Conservation (phyloP, 2,329 filamentous ascomycete species). For the Sphaerulina vaccinii region DNA sequence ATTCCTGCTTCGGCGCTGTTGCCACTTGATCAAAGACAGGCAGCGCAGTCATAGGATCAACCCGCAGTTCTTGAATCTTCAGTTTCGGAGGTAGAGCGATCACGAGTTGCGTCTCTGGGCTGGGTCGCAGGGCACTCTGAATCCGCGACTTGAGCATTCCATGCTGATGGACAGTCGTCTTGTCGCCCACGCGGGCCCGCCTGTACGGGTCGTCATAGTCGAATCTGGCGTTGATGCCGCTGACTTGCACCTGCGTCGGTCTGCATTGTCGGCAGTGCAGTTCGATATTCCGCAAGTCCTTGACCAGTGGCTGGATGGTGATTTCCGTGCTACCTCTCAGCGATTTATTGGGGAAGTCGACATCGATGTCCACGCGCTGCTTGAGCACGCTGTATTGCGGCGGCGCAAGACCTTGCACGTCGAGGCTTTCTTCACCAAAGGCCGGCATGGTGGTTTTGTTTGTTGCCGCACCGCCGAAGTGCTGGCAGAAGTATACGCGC, state of each 20-base stretch:
- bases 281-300: constrained; percentile 55
- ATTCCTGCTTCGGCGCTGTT: constrained; percentile 33
- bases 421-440: constrained; percentile 28
- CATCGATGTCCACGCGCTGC: constrained; percentile 84
- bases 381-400: constrained; percentile 64
- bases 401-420: constrained; percentile 18
- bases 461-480: constrained; percentile 3
- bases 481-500: constrained; percentile 1
- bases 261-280: constrained; percentile 64
- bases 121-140: constrained; percentile 55
- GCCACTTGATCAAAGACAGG: constrained; percentile 47
- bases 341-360: constrained; percentile 75
- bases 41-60: constrained; percentile 35
- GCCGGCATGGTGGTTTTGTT: constrained; percentile 27
- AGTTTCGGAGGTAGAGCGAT: constrained; percentile 61
- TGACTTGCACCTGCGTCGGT: constrained; percentile 52
- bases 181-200: constrained; percentile 61
- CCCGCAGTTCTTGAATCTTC: constrained; percentile 61
- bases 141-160: constrained; percentile 71
- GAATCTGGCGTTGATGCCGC: constrained; percentile 42
- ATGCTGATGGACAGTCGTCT: constrained; percentile 68
- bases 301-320: constrained; percentile 65
- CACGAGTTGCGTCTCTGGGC: constrained; percentile 57
- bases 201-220: constrained; percentile 65
- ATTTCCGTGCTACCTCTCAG: constrained; percentile 80